Evolutionary conservation across 306 rosid genomes (phyloP), one percentile per base, ranked within the genome.

Genomic region (Calophaca sinica): DNA sequence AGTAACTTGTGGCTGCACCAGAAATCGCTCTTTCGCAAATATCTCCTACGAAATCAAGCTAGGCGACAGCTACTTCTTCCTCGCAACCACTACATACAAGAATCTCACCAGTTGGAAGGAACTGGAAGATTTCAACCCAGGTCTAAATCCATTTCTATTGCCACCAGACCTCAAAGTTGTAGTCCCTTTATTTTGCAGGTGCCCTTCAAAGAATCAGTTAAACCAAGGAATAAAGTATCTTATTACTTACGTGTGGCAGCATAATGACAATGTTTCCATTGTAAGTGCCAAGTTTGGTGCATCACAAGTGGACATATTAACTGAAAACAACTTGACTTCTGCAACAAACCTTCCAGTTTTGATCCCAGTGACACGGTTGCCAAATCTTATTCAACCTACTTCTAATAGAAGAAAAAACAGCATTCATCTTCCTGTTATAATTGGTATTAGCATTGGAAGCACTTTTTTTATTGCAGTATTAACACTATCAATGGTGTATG

Each of bases 211-310:
- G 72, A 78, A 64, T 5, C 84, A 78, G 9, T 6, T 59, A 6
- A 73, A 75, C 36, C 78, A 81, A 20, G 81, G 86, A 55, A 81
- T 84, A 13, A 59, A 81, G 32, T 29, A 81, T 80, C 78, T 88
- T 29, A 83, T 91, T 36, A 88, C 94, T 3, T 84, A 88, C 60
- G 81, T 91, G 38, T 93, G 98, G 98, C 86, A 85, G 72, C 77
- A 81, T 9, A 45, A 6, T 32, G 97, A 91, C 54, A 81, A 78
- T 79, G 83, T 88, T 44, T 36, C 73, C 29, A 31, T 28, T 7
- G 86, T 91, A 15, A 70, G 88, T 58, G 15, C 79, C 15, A 87
- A 39, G 86, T 91, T 91, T 75, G 83, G 81, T 69, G 84, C 87
- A 14, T 85, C 90, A 0, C 26, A 38, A 1, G 62, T 1, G 9